A percentile compares a stretch with the other conserved stretches of the same genome.
Conservation (phyloP, 192 early-diverging fungal genomes). For the Linderina pennispora region DNA sequence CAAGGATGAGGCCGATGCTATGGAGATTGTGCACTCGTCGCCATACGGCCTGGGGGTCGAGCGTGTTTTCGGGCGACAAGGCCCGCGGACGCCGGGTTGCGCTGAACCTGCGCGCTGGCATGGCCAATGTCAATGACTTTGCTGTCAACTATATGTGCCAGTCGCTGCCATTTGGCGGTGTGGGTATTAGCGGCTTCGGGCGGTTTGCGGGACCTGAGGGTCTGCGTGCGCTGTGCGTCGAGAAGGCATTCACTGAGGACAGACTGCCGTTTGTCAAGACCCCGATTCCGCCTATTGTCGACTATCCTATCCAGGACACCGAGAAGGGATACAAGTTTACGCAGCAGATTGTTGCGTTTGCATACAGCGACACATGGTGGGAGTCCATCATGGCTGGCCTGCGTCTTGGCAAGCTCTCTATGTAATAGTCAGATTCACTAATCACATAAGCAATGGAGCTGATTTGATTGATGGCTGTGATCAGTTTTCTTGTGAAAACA, state of each 20-base stretch:
- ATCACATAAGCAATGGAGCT: no score
- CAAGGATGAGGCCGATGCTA: conserved; percentile 57
- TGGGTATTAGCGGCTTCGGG: conserved; percentile 72
- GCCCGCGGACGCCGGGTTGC: conserved; percentile 54
- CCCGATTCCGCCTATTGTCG: conserved; percentile 65
- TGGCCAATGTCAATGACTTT: conserved; percentile 86
- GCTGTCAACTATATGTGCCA: conserved; percentile 81
- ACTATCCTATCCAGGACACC: conserved; percentile 62
- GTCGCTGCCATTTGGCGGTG: conserved; percentile 75
- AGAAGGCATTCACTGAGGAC: conserved; percentile 65
- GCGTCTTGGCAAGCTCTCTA: conserved; percentile 47
- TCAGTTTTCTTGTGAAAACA: no score
- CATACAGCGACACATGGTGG: conserved; percentile 46
- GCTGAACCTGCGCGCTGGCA: conserved; percentile 60
- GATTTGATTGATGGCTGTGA: no score
- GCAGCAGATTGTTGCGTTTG: conserved; percentile 49
- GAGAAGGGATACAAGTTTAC: conserved; percentile 52
- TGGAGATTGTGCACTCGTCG: conserved; percentile 61
- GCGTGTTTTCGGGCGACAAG: conserved; percentile 70
- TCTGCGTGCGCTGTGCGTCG: conserved; percentile 61
- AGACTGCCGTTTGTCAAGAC: conserved; percentile 67
- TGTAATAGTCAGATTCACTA: no score
- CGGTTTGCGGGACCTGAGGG: conserved; percentile 72
- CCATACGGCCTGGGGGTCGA: conserved; percentile 73
- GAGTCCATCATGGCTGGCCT: conserved; percentile 48